Percentiles rank a stretch among this genome's conserved stretches.
Conservation (phyloP, 2,329 filamentous ascomycete species). For the Aspergillus hortae region DNA sequence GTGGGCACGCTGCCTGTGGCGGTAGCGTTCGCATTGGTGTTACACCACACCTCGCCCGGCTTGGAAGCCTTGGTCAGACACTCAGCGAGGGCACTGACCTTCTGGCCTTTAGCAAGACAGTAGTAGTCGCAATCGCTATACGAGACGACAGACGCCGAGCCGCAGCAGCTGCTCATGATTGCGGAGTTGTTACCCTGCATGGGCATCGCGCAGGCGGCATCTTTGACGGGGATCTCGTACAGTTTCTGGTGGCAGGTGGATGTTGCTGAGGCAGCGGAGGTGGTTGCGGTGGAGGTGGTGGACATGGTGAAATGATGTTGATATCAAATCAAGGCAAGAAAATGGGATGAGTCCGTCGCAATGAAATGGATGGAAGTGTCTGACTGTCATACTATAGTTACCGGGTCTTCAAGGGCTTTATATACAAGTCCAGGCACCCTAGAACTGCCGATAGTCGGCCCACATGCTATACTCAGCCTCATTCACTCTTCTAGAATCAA, state of each 20-base stretch:
- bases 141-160: slow-evolving; percentile 16
- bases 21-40: slow-evolving; percentile 20
- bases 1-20: slow-evolving; percentile 17
- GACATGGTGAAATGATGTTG: slow-evolving; percentile 1
- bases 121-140: slow-evolving; percentile 23
- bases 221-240: slow-evolving; percentile 21
- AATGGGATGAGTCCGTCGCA: no score
- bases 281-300: slow-evolving; percentile 12
- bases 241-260: slow-evolving; percentile 19
- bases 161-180: slow-evolving; percentile 21
- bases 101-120: slow-evolving; percentile 20
- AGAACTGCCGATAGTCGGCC: no score
- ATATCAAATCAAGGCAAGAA: not conserved
- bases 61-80: slow-evolving; percentile 20
- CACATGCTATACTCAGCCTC: no score
- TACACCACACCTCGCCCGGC: slow-evolving; percentile 21
- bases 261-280: slow-evolving; percentile 13
- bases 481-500: no score
- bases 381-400: no score
- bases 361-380: no score
- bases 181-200: slow-evolving; percentile 17
- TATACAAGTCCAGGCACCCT: no score
- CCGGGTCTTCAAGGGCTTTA: no score
- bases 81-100: slow-evolving; percentile 14
- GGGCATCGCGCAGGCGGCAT: slow-evolving; percentile 23